Evolutionary conservation across 169 alveolate genomes (phyloP), one percentile per base, ranked within the genome.

Genomic region (Ichthyophthirius multifiliis): DNA sequence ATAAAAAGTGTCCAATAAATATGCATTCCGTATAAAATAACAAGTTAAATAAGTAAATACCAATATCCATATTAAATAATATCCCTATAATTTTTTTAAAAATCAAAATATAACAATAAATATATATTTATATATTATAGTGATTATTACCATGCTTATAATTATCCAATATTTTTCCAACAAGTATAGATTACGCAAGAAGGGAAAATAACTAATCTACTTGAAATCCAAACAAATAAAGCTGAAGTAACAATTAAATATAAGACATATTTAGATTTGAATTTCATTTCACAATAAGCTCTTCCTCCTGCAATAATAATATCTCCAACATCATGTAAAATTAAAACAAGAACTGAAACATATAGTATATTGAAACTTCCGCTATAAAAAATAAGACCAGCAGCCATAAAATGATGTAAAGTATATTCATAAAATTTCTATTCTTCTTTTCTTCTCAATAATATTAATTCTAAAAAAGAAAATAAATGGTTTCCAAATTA

Each of bases 1-100:
- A 78, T 78, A 32, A 65, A 78, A 12, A 78, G 41, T 9, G 84
- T 78, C 84, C 84, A 78, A 65, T 78, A 78, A 27, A 65, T 32
- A 44, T 78, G 84, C 84, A 78, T 78, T 1, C 63, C 55, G 35
- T 64, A 78, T 6, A 78, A 41, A 41, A 78, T 30, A 0, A 78
- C 43, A 45, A 65, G 43, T 12, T 43, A 43, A 6, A 62, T 47
- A 23, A 78, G n/a, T 48, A 63, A 18, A 43, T 44, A 44, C 12
- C 43, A 43, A 27, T 32, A 65, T 18, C 74, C 34, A 31, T 64
- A 46, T 30, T 78, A 32, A 7, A 65, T 39, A 5, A 43, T n/a
- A 41, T 39, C 84, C 84, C 84, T 64, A 64, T 7, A 37, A 2
- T 15, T 55, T 55, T 10, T 10, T 64, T 15, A 10, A 18, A 43